Evolutionary conservation across 768 basidiomycete genomes (phyloP), one percentile per base, ranked within the genome.

Genomic region (Leccinum uliginosum): DNA sequence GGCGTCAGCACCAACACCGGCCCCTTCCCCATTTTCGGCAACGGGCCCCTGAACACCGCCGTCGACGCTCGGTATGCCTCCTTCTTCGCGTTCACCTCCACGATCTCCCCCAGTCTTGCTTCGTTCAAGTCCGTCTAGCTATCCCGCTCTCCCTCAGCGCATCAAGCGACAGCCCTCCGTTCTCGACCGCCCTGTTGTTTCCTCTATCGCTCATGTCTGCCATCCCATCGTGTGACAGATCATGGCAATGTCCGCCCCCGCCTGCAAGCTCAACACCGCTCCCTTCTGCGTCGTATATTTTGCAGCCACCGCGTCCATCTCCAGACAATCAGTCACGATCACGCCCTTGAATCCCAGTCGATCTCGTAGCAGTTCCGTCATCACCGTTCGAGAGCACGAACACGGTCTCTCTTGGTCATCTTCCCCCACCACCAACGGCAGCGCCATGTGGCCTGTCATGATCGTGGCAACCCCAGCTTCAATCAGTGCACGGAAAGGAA

Each of bases 371-470:
- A 88, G 65, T 14, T 70, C 78, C 0, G 75, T 82, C 26, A 82
- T 84, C 24, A 86, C 77, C 43, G 62, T 62, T 2, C 71, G 67
- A 1, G 84, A 84, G 23, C 88, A 75, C 6, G 87, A 89, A 29
- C 78, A 78, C 4, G 87, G 86, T 4, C 73, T 77, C 57, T 82
- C 77, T 49, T 54, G 58, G 45, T 77, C 73, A 5, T 80, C 80
- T 21, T 65, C 63, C 19, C 30, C 35, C 0, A 79, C 82, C 23
- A 87, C 65, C 6, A 77, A 58, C 0, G 86, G 86, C 1, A 88
- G 74, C 3, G 86, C 84, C 79, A 87, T 87, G 66, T 89, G 87
- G 0, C 84, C 87, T 0, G 84, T 82, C 87, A 89, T 89, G 51
- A 89, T 76, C 24, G 79, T 84, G 1, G 84, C 78, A 2, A 83